Evolutionary conservation across 371 early-diverging fungal species (phyloP).

Genomic region (Apophysomyces sp.): DNA sequence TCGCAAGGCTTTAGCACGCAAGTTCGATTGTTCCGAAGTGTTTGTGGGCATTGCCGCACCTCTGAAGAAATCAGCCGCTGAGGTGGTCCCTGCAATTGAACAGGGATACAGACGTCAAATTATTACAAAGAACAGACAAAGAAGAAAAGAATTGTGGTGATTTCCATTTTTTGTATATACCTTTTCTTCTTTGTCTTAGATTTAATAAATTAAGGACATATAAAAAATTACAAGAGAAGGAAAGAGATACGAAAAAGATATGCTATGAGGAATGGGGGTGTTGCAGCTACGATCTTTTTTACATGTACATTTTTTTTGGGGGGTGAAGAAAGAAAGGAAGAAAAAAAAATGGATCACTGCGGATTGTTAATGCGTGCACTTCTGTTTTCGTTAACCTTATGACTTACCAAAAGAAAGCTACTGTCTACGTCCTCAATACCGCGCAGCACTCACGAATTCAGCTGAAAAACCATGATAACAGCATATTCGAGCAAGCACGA

Average conservation of each 20-base stretch:
- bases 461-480: conserved; percentile 25
- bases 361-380: too few relatives aligned
- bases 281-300: too few relatives aligned
- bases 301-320: too few relatives aligned
- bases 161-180: not conserved
- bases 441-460: conserved; percentile 46
- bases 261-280: too few relatives aligned
- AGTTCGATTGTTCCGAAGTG: conserved; percentile 46
- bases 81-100: conserved; percentile 5
- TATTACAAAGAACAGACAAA: conserved; percentile 39
- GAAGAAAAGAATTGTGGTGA: conserved; percentile 47
- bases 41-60: conserved; percentile 44
- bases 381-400: conserved; percentile 15
- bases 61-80: not conserved
- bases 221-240: too few relatives aligned
- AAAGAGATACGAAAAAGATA: too few relatives aligned
- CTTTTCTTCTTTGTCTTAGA: not conserved
- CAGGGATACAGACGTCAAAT: conserved; percentile 40
- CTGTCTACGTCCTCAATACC: conserved; percentile 61
- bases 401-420: conserved; percentile 59
- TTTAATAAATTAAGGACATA: too few relatives aligned
- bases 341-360: not conserved
- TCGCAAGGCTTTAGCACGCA: conserved; percentile 42
- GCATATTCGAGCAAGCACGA: conserved; percentile 46
- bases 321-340: too few relatives aligned